Evolutionary conservation across 352 stramenopile genomes (phyloP).

Genomic region (Plasmopara muralis): DNA sequence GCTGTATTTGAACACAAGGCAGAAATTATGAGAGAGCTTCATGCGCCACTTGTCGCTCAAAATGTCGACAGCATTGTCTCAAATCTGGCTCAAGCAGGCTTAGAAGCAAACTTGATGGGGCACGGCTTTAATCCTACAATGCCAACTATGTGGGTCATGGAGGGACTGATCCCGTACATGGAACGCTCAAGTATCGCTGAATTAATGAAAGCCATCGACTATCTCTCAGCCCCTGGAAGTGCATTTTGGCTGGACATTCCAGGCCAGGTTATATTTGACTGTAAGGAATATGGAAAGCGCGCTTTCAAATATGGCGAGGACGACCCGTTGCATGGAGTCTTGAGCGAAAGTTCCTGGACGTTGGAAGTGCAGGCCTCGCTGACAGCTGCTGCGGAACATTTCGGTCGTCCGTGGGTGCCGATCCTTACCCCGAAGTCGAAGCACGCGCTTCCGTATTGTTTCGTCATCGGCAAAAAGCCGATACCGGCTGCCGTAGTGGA

Average conservation of each 20-base stretch:
- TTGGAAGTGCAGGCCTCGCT: slow-evolving; percentile 33
- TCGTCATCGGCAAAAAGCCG: slow-evolving; percentile 27
- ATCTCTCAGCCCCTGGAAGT: slow-evolving; percentile 40
- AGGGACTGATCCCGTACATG: slow-evolving; percentile 47
- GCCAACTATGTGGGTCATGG: slow-evolving; percentile 55
- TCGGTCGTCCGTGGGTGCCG: slow-evolving; percentile 36
- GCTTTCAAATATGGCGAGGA: slow-evolving; percentile 47
- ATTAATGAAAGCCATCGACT: slow-evolving; percentile 41
- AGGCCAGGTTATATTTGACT: slow-evolving; percentile 18
- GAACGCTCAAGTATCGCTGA: slow-evolving; percentile 28
- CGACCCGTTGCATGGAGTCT: slow-evolving; percentile 39
- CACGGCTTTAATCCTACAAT: slow-evolving; percentile 38
- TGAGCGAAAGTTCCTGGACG: slow-evolving; percentile 32
- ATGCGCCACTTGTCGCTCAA: slow-evolving; percentile 36
- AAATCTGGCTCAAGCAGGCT: slow-evolving; percentile 35
- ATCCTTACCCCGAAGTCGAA: slow-evolving; percentile 17
- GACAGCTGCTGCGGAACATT: slow-evolving; percentile 25
- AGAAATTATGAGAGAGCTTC: slow-evolving; percentile 33
- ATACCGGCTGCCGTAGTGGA: background rate
- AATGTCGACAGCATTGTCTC: slow-evolving; percentile 36
- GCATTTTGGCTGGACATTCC: slow-evolving; percentile 49
- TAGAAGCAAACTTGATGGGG: slow-evolving; percentile 30
- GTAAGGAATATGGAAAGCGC: slow-evolving; percentile 18
- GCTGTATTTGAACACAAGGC: slow-evolving; percentile 43
- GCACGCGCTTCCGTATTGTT: slow-evolving; percentile 16